These are phyloP conservation scores for Dissophora globulifera DNA, from an alignment of 192 early-diverging fungal genomes.

Conservation along the genomic window DNA sequence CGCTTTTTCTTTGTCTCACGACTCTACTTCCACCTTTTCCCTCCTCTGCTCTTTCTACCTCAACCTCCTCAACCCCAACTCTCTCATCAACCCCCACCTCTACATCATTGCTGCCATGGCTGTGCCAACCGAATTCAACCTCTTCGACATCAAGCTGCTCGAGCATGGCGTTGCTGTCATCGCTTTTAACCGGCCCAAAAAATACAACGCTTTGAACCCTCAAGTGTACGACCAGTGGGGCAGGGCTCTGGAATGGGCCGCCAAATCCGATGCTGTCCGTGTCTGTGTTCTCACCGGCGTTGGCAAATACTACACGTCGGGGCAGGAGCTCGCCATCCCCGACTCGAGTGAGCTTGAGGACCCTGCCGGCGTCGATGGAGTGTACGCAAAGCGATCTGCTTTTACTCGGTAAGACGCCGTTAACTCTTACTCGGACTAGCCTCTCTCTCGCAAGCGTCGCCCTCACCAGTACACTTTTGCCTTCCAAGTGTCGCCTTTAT, in stretches of 20 bases:
- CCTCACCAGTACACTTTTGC: no score
- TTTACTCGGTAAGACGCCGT: conserved; percentile 29
- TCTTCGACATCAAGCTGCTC: conserved; percentile 55
- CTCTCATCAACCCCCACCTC: neutral
- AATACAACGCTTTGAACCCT: conserved; percentile 67
- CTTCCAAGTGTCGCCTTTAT: no score
- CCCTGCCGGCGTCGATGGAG: neutral
- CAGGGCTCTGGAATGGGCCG: conserved; percentile 66
- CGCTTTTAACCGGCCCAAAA: conserved; percentile 69
- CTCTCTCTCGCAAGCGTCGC: neutral
- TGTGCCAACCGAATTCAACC: conserved; percentile 54
- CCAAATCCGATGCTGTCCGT: conserved; percentile 56
- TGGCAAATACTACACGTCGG: conserved; percentile 73
- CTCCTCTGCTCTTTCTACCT: neutral
- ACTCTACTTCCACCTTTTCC: neutral
- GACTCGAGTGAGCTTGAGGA: conserved; percentile 29
- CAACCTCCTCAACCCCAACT: neutral
- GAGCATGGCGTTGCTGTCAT: conserved; percentile 71
- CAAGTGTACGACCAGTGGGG: conserved; percentile 71
- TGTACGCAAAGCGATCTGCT: conserved; percentile 24
- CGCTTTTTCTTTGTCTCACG: no score
- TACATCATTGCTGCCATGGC: conserved; percentile 24
- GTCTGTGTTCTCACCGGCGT: conserved; percentile 71
- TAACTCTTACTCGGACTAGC: neutral
- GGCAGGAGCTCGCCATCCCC: conserved; percentile 65